Conservation (phyloP, 2,329 filamentous ascomycete genomes). For the Pseudopyricularia cyperi region DNA sequence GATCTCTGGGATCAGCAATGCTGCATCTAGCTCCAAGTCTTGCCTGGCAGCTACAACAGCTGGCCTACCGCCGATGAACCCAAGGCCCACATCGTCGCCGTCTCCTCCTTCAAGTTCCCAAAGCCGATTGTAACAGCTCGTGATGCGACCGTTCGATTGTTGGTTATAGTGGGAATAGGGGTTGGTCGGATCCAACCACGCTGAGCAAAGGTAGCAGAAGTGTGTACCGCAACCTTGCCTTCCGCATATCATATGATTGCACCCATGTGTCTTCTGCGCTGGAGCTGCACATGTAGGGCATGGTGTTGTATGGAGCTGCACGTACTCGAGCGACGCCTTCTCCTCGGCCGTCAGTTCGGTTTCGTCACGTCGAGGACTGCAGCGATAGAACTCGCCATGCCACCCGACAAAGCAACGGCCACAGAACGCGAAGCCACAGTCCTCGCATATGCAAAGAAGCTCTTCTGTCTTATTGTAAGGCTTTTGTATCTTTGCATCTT, state of each 20-base stretch:
- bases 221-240: conserved; percentile 62
- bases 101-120: conserved; percentile 87
- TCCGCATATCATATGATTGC: conserved; percentile 94
- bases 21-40: not conserved
- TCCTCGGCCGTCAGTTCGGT: conserved; percentile 73
- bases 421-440: conserved; percentile 86
- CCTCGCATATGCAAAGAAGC: conserved; percentile 71
- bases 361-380: conserved; percentile 50
- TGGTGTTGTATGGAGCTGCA: conserved; percentile 67
- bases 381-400: conserved; percentile 76
- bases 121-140: conserved; percentile 67
- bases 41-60: conserved; percentile 6
- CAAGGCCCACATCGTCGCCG: conserved; percentile 36
- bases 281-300: conserved; percentile 82
- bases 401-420: conserved; percentile 57
- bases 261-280: conserved; percentile 82
- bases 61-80: conserved; percentile 23
- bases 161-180: conserved; percentile 85
- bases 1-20: conserved; percentile 12
- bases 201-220: conserved; percentile 87
- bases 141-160: conserved; percentile 32
- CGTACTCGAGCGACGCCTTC: conserved; percentile 73
- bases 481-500: conserved; percentile 6
- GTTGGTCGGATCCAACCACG: conserved; percentile 71
- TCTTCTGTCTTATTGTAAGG: conserved; percentile 25